These are phyloP conservation scores for Hymenoscyphus fraxineus DNA, from an alignment of 2,329 filamentous ascomycete species.

Conservation along the genomic window DNA sequence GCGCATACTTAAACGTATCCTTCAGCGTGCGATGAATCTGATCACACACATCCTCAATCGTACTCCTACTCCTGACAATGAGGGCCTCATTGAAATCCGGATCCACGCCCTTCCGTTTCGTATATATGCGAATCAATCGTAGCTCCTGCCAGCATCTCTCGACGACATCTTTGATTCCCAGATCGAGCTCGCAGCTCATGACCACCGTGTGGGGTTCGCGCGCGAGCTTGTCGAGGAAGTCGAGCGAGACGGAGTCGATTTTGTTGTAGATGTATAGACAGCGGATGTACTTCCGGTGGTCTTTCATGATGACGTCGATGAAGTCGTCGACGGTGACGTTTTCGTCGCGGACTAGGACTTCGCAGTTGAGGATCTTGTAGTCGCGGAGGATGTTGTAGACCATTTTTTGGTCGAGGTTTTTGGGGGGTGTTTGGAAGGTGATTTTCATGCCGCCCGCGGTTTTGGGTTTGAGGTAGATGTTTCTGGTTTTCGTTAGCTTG, in stretches of 20 bases:
- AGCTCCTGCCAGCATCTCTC: slow-evolving; percentile 95
- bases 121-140: slow-evolving; percentile 86
- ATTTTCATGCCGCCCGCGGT: slow-evolving; percentile 99
- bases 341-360: slow-evolving; percentile 92
- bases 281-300: slow-evolving; percentile 94
- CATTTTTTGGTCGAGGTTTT: slow-evolving; percentile 95
- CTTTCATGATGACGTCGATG: slow-evolving; percentile 99
- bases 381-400: slow-evolving; percentile 94
- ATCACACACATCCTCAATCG: slow-evolving; percentile 96
- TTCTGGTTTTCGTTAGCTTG: slow-evolving; percentile 47
- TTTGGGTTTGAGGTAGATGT: slow-evolving; percentile 95
- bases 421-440: slow-evolving; percentile 85
- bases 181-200: slow-evolving; percentile 95
- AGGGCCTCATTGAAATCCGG: slow-evolving; percentile 87
- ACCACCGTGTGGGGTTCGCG: slow-evolving; percentile 91
- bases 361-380: slow-evolving; percentile 98
- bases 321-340: slow-evolving; percentile 95
- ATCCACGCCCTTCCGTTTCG: slow-evolving; percentile 89
- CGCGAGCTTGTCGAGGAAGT: slow-evolving; percentile 88
- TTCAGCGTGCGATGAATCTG: slow-evolving; percentile 90
- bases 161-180: slow-evolving; percentile 89
- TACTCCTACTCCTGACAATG: slow-evolving; percentile 84
- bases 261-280: slow-evolving; percentile 99
- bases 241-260: slow-evolving; percentile 89
- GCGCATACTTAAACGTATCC: slow-evolving; percentile 97